A percentile compares a stretch with the other conserved stretches of the same genome.
These are phyloP conservation scores for Talaromyces atroroseus DNA, from an alignment of 2,329 filamentous ascomycete species.

Conservation along the genomic window DNA sequence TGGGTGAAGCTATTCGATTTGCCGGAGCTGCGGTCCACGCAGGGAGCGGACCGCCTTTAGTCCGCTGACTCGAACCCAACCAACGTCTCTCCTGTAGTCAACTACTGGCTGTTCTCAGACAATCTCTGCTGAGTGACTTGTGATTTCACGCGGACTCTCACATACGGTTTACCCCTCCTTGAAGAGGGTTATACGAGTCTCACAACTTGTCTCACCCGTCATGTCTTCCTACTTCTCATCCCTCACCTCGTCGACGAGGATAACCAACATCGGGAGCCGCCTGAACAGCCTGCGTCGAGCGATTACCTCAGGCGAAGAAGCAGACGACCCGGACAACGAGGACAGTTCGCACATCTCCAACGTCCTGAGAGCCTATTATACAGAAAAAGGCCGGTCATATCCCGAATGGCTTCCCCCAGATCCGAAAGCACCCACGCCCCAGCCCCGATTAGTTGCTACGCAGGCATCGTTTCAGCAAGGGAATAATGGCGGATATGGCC, in stretches of 20 bases:
- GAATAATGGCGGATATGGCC: conserved; percentile 20
- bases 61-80: background rate
- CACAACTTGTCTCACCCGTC: background rate
- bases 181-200: conserved; percentile 22
- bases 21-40: background rate
- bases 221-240: conserved; percentile 82
- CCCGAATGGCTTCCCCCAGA: conserved; percentile 86
- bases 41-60: conserved; percentile 3
- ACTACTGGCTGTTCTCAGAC: background rate
- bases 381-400: conserved; percentile 73
- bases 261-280: conserved; percentile 52
- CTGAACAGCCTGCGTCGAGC: conserved; percentile 53
- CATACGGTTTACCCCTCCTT: conserved; percentile 5
- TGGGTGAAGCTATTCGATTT: background rate
- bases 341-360: conserved; percentile 95
- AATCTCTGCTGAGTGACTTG: background rate
- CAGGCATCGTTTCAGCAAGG: conserved; percentile 48
- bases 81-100: background rate
- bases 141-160: background rate
- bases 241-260: conserved; percentile 40
- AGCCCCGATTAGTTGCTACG: conserved; percentile 43
- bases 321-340: conserved; percentile 48
- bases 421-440: conserved; percentile 63
- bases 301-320: conserved; percentile 37
- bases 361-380: conserved; percentile 87